Conservation (phyloP, 352 stramenopile genomes). For the Aphanomyces cochlioides region DNA sequence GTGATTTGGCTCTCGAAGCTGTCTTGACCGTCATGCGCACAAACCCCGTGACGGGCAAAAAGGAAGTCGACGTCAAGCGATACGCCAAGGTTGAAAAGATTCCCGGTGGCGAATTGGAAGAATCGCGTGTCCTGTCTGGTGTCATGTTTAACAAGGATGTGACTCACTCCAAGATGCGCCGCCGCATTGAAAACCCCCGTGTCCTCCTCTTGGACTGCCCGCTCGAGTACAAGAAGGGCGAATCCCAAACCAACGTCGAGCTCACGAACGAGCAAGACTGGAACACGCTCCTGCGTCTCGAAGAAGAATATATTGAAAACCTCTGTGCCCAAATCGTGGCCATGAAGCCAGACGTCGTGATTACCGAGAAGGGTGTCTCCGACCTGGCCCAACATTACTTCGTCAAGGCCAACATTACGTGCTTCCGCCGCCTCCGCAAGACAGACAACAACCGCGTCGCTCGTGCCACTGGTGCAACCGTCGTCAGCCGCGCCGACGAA, state of each 20-base stretch:
- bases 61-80: conserved; percentile 98
- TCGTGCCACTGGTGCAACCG: conserved; percentile 94
- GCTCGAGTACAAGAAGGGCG: conserved; percentile 99
- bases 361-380: conserved; percentile 99
- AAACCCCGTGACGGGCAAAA: conserved; percentile 73
- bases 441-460: conserved; percentile 99
- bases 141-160: conserved; percentile 99
- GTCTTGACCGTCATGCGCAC: conserved; percentile 93
- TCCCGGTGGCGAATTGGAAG: conserved; percentile 93
- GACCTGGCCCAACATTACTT: conserved; percentile 99
- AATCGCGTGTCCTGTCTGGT: conserved; percentile 94
- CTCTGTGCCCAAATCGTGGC: conserved; percentile 98
- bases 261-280: conserved; percentile 98
- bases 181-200: conserved; percentile 97
- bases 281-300: conserved; percentile 97
- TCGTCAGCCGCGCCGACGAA: conserved; percentile 97
- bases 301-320: conserved; percentile 99
- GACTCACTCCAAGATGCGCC: conserved; percentile 99
- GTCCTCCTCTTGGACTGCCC: conserved; percentile 98
- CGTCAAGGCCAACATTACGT: conserved; percentile 97
- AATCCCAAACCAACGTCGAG: conserved; percentile 97
- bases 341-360: conserved; percentile 99
- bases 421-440: conserved; percentile 98
- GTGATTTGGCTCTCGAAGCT: conserved; percentile 96
- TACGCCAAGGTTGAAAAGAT: conserved; percentile 99